A percentile compares a stretch with the other conserved stretches of the same genome.
Conservation (phyloP, 805 yeast species). For the Wickerhamomyces alni region DNA sequence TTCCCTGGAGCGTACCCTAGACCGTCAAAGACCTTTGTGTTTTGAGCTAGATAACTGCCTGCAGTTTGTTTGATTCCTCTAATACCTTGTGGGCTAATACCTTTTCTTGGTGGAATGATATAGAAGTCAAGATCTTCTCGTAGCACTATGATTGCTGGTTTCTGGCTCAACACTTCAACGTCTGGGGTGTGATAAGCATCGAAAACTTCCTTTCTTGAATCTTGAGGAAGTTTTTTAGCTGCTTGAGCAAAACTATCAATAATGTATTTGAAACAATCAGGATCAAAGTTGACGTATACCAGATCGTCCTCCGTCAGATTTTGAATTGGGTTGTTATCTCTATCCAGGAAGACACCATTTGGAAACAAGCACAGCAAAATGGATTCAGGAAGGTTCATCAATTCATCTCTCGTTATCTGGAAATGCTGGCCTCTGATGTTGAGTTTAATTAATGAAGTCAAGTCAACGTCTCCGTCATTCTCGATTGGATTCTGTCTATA, state of each 20-base stretch:
- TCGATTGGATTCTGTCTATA: slow-evolving; percentile 10
- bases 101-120: slow-evolving; percentile 70
- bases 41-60: slow-evolving; percentile 56
- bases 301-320: slow-evolving; percentile 75
- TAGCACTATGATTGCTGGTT: slow-evolving; percentile 87
- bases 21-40: slow-evolving; percentile 70
- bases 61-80: slow-evolving; percentile 64
- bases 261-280: slow-evolving; percentile 80
- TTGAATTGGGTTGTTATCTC: slow-evolving; percentile 68
- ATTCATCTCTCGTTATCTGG: slow-evolving; percentile 77
- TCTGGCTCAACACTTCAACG: slow-evolving; percentile 61
- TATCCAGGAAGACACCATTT: slow-evolving; percentile 81
- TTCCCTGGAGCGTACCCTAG: slow-evolving; percentile 55
- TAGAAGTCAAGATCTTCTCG: slow-evolving; percentile 93
- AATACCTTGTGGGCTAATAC: slow-evolving; percentile 53
- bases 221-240: slow-evolving; percentile 46
- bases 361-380: slow-evolving; percentile 83
- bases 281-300: slow-evolving; percentile 81
- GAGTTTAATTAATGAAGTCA: slow-evolving; percentile 66
- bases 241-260: slow-evolving; percentile 67
- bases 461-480: slow-evolving; percentile 24
- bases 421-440: slow-evolving; percentile 72
- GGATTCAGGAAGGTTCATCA: slow-evolving; percentile 89
- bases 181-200: slow-evolving; percentile 38
- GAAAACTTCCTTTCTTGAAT: slow-evolving; percentile 32